A percentile compares a stretch with the other conserved stretches of the same genome.
These are phyloP conservation scores for Cardamine resedifolia DNA, from an alignment of 345 rosid species.

Conservation along the genomic window DNA sequence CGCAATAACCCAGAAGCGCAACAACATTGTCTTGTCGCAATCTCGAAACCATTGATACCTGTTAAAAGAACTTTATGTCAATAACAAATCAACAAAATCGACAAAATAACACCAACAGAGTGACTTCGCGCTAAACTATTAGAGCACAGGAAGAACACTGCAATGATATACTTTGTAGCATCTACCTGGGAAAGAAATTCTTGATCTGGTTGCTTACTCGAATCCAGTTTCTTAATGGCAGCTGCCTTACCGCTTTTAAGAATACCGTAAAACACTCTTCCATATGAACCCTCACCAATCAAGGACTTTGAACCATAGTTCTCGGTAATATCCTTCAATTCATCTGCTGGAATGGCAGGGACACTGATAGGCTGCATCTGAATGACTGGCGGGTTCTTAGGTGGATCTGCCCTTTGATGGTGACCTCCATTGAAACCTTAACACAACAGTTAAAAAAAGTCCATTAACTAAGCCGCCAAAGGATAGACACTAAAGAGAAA, in stretches of 20 bases:
- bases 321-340: slow-evolving; percentile 63
- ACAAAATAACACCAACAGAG: background rate
- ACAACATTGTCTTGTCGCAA: slow-evolving; percentile 81
- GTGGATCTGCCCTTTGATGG: slow-evolving; percentile 42
- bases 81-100: background rate
- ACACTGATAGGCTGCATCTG: slow-evolving; percentile 59
- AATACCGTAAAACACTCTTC: slow-evolving; percentile 81
- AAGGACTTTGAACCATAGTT: slow-evolving; percentile 65
- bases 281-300: slow-evolving; percentile 93
- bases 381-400: slow-evolving; percentile 41
- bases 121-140: background rate
- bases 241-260: slow-evolving; percentile 62
- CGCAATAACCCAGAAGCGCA: slow-evolving; percentile 76
- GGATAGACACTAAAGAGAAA: background rate
- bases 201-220: slow-evolving; percentile 87
- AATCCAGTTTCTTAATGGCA: slow-evolving; percentile 86
- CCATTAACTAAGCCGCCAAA: slow-evolving; percentile 1
- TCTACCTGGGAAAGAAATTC: slow-evolving; percentile 85
- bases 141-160: background rate
- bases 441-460: background rate
- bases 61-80: slow-evolving; percentile 1
- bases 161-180: too few relatives aligned
- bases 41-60: slow-evolving; percentile 96
- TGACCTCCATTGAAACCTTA: slow-evolving; percentile 55
- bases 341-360: slow-evolving; percentile 54